Evolutionary conservation across 2,329 filamentous ascomycete genomes (phyloP), one percentile per base, ranked within the genome.

Genomic region (Gliomastix tumulicola): DNA sequence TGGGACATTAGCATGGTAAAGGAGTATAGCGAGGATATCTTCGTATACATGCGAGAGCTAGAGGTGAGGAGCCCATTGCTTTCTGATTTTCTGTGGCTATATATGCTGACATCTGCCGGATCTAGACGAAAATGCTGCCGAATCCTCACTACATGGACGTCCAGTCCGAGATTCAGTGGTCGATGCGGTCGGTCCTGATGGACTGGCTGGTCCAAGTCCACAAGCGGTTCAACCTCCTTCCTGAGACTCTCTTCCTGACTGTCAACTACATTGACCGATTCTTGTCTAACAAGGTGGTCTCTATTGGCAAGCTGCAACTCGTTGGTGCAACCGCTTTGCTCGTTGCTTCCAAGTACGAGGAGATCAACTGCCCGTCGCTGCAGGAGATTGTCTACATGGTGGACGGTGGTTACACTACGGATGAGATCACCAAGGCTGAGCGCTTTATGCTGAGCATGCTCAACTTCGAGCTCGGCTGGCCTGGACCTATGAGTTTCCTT

Each of bases 301-400:
- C 92, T 2, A 76, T 97, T 12, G 86, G 84, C 43, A 97, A 97
- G 65, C 74, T 98, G 32, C 92, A 98, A 65, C 78, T 98, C 13
- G 92, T 97, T 35, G 92, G 92, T 32, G 90, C 92, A 17, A 97
- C 92, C 5, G 92, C 92, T 19, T 84, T 98, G 47, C 89, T 97
- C 51, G 82, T 98, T 42, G 92, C 92, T 11, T 86, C 92, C 49
- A 98, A 98, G 65, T 98, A 96, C 56, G 92, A 98, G 62, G 92
- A 98, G 66, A 96, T 98, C 68, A 94, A 95, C 62, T 95, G 89
- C 60, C 92, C 89, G 18, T 95, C 90, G 1, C 80, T 98, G 17
- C 77, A 84, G 43, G 92, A 98, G 68, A 94, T 98, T 52, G 85
- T 95, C 41, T 97, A 90, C 69, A 97, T 98, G 90, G 92, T 98